Evolutionary conservation across 192 early-diverging fungal genomes (phyloP), one percentile per base, ranked within the genome.

Genomic region (Mortierella alpina): DNA sequence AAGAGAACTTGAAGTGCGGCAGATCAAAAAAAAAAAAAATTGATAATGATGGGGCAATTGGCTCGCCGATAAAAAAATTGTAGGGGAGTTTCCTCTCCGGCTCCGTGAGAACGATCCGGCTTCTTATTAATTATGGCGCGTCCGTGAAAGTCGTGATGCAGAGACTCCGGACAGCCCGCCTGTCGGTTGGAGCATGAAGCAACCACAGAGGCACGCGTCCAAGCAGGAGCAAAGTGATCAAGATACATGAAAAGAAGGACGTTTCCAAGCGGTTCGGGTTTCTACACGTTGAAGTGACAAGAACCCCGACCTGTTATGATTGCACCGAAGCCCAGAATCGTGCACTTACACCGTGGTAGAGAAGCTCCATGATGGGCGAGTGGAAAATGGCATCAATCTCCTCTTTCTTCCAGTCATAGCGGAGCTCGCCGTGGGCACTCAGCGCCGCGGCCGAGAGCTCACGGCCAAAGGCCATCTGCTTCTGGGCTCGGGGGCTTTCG

Each of bases 351-450:
- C 90, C 90, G 67, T 91, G 87, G 82, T 87, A 94, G 73, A 94
- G 73, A 68, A 95, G 80, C 72, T 93, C 92, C 88, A 95, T 87
- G 55, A 94, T 77, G 46, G 94, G 92, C 17, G 89, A 89, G 61
- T 94, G 90, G 82, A 90, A 95, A 69, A 95, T 93, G 41, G 76
- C 76, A 72, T 90, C 85, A 52, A 95, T 91, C 72, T 93, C 91
- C 56, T 91, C 89, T 72, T 86, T 84, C 47, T 86, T 86, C 94
- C 94, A 95, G 77, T 94, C 90, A 64, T 86, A 90, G 47, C 92
- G 84, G 13, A 88, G 56, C 40, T 82, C 85, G 23, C 84, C 79
- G 57, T 66, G 60, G 39, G 88, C 84, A 74, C 86, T 86, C 40
- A 68, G 10, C 57, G 86, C 88, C 53, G 86, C 88, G 22, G 84